phyloP scores from a whole-genome alignment of 1,284 basidiomycete genomes.

The Puccinia coronata region DNA sequence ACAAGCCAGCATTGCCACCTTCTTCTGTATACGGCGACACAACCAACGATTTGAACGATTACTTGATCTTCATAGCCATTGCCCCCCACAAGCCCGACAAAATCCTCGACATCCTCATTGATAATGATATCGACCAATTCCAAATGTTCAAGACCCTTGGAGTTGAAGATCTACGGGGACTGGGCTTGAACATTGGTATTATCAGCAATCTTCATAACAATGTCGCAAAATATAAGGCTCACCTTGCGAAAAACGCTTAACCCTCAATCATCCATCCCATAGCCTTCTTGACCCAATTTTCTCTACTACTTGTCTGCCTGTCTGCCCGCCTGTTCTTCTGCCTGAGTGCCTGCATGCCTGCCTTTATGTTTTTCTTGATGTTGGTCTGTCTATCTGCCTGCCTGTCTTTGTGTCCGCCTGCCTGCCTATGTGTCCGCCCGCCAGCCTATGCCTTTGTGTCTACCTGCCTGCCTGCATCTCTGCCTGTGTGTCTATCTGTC shows the following conservation, averaged over 20 bases:
- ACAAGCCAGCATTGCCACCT: neutral
- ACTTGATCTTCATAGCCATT: neutral
- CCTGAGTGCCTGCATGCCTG: neutral
- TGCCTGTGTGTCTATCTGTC: neutral
- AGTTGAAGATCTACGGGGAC: neutral
- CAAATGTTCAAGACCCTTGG: neutral
- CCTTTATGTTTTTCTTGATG: neutral
- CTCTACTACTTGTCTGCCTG: too few relatives aligned
- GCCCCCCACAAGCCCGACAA: neutral
- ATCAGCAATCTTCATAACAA: neutral
- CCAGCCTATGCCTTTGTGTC: neutral
- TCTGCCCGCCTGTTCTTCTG: too few relatives aligned
- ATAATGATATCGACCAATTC: neutral
- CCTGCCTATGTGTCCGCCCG: too few relatives aligned
- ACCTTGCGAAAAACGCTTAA: neutral
- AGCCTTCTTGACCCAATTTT: too few relatives aligned
- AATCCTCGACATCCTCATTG: neutral
- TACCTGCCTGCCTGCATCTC: neutral
- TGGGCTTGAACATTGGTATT: conserved; percentile 12
- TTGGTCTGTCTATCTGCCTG: neutral
- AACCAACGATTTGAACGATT: neutral
- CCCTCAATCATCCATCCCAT: neutral
- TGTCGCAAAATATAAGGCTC: neutral
- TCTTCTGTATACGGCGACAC: neutral
- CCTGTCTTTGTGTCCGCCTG: too few relatives aligned